phyloP scores from a whole-genome alignment of 768 basidiomycete species.

The Russula olivacea region DNA sequence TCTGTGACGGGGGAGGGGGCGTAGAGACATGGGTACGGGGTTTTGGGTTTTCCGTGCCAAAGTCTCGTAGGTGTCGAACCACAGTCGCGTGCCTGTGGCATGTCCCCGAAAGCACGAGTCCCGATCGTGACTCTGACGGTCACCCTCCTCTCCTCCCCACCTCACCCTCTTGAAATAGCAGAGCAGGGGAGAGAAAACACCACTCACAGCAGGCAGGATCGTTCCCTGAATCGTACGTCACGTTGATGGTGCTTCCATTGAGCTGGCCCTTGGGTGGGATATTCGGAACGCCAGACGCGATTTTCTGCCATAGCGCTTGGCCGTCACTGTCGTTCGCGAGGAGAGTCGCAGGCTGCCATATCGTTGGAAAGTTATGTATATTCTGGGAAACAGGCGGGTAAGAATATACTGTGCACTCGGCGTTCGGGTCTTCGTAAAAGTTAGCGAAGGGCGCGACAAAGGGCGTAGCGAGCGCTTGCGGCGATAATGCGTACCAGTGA shows the following conservation, averaged over 20 bases:
- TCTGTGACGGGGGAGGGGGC: background rate
- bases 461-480: background rate
- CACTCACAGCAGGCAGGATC: constrained; percentile 25
- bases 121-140: background rate
- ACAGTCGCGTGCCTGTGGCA: no score
- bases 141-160: background rate
- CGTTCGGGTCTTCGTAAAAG: constrained; percentile 9
- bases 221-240: constrained; percentile 15
- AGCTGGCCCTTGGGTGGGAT: constrained; percentile 36
- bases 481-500: constrained; percentile 5
- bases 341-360: constrained; percentile 18
- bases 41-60: background rate
- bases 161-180: background rate
- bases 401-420: constrained; percentile 19
- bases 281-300: constrained; percentile 42
- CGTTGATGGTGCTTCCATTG: background rate
- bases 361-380: constrained; percentile 8
- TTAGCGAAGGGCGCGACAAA: background rate
- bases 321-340: constrained; percentile 15
- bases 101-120: background rate
- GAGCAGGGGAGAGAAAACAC: background rate
- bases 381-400: constrained; percentile 8
- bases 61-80: no score
- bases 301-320: constrained; percentile 39
- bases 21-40: background rate